Evolutionary conservation across 176 grass and related monocot genomes (phyloP), one percentile per base, ranked within the genome.

Genomic region (Stipa capillata): DNA sequence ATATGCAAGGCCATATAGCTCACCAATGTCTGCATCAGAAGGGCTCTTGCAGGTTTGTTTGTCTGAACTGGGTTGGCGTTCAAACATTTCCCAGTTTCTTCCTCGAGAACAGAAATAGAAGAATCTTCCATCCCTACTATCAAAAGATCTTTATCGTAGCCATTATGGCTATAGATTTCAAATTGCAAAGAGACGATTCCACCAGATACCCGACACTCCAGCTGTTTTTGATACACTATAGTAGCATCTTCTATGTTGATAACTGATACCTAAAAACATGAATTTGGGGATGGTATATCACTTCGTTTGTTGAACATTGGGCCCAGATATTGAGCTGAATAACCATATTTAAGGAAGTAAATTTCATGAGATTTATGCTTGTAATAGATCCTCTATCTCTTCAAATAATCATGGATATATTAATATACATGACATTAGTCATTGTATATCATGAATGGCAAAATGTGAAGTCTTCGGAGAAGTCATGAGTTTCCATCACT

Each of bases 211-310:
- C 89, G 88, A 52, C 92, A 80, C 72, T 94, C 90, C 49, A 93
- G 79, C 77, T 99, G 96, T 65, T 99, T 93, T 75, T 95, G 92
- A 72, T 99, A 99, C 81, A 99, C 60, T 67, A 95, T 86, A 16
- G 74, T 67, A 34, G 71, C 75, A 50, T 90, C 88, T 78, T 99
- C 92, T 80, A 89, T 42, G 43, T 93, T 79, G 57, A 99, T 78
- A 81, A 99, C 81, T 43, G 87, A 86, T 66, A 99, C 92, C 92
- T 95, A 86, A 80, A 88, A 89, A 89, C 9, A 65, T 54, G 43
- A 81, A 77, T 82, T 69, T 77, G 21, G 7, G 43, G 25, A 50
- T n/a, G n/a, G n/a, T 16, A 63, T 70, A 50, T 4, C 34, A 63
- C 8, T 54, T 59, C 24, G 0, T 79, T 43, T 12, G 15, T 76